phyloP scores from a whole-genome alignment of 331 rosid genomes.

The Saraca asoca region DNA sequence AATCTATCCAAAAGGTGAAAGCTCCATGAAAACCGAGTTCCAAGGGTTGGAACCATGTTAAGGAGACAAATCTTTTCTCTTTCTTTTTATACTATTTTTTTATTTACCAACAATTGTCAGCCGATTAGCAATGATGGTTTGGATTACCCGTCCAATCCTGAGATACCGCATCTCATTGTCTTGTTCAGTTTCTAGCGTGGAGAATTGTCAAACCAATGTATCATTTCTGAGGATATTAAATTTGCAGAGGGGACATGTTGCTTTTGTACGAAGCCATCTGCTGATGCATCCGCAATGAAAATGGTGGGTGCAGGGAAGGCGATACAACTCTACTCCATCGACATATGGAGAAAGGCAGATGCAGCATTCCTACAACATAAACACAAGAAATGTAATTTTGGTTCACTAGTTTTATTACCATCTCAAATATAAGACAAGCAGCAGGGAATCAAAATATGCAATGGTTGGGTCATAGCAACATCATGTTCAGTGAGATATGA shows the following conservation, averaged over 20 bases:
- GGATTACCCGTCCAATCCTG: conserved; percentile 16
- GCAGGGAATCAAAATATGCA: not conserved
- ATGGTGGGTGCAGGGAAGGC: conserved; percentile 82
- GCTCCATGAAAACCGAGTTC: conserved; percentile 34
- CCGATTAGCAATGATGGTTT: conserved; percentile 36
- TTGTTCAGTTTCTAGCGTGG: conserved; percentile 7
- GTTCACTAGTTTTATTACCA: not conserved
- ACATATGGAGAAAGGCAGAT: conserved; percentile 71
- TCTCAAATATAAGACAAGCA: conserved; percentile 20
- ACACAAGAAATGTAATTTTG: conserved; percentile 21
- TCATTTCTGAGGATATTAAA: conserved; percentile 59
- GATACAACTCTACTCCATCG: conserved; percentile 70
- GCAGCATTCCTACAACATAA: conserved; percentile 71
- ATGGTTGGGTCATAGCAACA: not conserved
- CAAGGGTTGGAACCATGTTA: conserved; percentile 19
- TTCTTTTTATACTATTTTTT: conserved; percentile 5
- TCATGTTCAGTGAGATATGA: not conserved
- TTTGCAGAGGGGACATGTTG: conserved; percentile 88
- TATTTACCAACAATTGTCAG: conserved; percentile 46
- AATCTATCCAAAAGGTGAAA: conserved; percentile 22
- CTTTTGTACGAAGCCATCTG: conserved; percentile 79
- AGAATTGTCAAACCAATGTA: conserved; percentile 56
- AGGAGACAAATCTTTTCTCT: conserved; percentile 4
- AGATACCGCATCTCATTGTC: not conserved
- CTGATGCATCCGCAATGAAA: conserved; percentile 81